Percentiles rank a stretch among this genome's conserved stretches.
phyloP scores from a whole-genome alignment of 257 asterid species.

The Nicotiana benthamiana region DNA sequence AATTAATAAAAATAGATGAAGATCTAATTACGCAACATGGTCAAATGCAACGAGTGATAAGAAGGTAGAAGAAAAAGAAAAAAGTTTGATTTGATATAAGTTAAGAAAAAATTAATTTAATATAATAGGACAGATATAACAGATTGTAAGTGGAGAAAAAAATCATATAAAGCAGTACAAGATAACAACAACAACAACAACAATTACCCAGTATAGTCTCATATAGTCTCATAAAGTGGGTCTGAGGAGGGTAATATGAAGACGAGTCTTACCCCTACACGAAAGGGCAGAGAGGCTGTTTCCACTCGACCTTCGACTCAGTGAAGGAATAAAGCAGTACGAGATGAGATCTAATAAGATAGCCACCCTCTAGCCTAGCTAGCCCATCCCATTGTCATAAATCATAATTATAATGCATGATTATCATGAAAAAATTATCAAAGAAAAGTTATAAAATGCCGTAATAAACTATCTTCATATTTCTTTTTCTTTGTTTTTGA shows the following conservation, averaged over 20 bases:
- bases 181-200: too few species aligned
- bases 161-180: background rate
- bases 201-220: too few species aligned
- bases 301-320: too few species aligned
- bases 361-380: background rate
- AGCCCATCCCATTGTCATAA: background rate
- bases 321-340: background rate
- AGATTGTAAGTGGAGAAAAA: background rate
- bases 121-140: background rate
- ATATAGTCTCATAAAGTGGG: too few species aligned
- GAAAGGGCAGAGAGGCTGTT: too few species aligned
- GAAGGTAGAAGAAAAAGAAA: background rate
- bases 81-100: background rate
- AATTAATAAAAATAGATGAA: background rate
- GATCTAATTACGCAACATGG: background rate
- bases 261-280: too few species aligned
- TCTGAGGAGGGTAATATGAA: too few species aligned
- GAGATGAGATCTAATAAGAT: background rate
- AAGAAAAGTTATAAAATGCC: background rate
- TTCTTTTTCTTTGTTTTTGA: background rate
- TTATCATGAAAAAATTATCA: background rate
- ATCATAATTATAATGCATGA: background rate
- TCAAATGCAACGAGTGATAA: background rate
- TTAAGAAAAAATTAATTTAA: background rate
- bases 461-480: background rate